Percentiles rank a stretch among this genome's conserved stretches.
These are phyloP conservation scores for Apiosordaria backusii DNA, from an alignment of 495 filamentous ascomycete species.

Conservation along the genomic window DNA sequence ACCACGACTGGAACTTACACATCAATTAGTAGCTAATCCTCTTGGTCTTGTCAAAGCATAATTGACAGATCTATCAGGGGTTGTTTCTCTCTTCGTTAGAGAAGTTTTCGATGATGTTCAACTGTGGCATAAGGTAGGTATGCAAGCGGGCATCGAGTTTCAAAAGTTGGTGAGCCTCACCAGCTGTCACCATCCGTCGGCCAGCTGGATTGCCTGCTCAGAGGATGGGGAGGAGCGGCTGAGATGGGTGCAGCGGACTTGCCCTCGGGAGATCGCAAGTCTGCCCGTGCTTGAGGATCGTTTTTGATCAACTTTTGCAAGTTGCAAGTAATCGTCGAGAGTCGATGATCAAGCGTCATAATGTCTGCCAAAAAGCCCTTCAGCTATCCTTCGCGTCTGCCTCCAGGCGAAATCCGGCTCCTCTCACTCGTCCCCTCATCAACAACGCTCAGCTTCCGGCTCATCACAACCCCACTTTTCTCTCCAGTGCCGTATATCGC, in stretches of 20 bases:
- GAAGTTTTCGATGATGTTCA: too few species aligned
- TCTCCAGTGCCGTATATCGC: not conserved
- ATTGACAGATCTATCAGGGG: too few species aligned
- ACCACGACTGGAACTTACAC: too few species aligned
- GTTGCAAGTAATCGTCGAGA: not conserved
- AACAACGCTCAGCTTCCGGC: not conserved
- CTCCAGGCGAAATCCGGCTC: slow-evolving; percentile 1
- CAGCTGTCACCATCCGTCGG: not conserved
- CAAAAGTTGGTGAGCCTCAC: too few species aligned
- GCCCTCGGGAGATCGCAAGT: not conserved
- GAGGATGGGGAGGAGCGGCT: not conserved
- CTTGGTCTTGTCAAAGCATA: too few species aligned
- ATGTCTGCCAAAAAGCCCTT: not conserved
- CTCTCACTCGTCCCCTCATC: not conserved
- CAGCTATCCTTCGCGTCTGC: not conserved
- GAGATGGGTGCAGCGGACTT: not conserved
- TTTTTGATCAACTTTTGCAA: not conserved
- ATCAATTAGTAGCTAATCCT: too few species aligned
- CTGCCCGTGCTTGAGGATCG: not conserved
- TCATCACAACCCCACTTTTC: not conserved
- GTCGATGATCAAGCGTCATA: too few species aligned
- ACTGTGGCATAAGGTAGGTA: too few species aligned
- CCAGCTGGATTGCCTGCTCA: not conserved
- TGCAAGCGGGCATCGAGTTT: too few species aligned
- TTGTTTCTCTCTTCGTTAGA: too few species aligned